phyloP scores from a whole-genome alignment of 192 early-diverging fungal genomes.

The Backusella psychrophila region DNA sequence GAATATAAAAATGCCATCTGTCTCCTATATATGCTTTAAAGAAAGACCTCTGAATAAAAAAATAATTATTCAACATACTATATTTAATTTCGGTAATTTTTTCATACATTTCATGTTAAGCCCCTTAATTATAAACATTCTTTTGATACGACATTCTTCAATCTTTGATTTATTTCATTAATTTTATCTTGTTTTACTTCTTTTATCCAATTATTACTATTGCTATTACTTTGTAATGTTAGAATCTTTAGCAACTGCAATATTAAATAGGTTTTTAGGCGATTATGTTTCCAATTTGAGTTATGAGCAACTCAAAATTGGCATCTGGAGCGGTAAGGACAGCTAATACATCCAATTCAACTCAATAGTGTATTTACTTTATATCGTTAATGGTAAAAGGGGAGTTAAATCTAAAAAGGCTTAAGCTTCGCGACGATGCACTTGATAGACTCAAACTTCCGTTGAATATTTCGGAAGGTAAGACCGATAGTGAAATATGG shows the following conservation, averaged over 20 bases:
- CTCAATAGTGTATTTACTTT: background rate
- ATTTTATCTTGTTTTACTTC: background rate
- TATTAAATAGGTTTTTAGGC: constrained; percentile 69
- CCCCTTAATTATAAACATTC: background rate
- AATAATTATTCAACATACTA: too few relatives aligned
- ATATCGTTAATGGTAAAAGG: constrained; percentile 41
- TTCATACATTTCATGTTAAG: background rate
- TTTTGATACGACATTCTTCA: background rate
- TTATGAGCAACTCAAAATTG: constrained; percentile 80
- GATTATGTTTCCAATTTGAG: constrained; percentile 84
- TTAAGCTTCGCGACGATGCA: constrained; percentile 72
- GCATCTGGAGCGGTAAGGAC: constrained; percentile 76
- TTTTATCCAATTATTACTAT: background rate
- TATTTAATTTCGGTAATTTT: too few relatives aligned
- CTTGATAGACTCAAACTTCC: constrained; percentile 83
- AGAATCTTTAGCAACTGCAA: constrained; percentile 58
- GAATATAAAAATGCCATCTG: background rate
- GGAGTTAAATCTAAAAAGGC: constrained; percentile 78
- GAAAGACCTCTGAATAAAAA: background rate
- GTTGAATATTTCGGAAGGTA: constrained; percentile 69
- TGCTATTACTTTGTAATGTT: constrained; percentile 41
- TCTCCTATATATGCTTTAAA: background rate
- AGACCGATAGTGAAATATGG: background rate
- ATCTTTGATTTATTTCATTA: background rate
- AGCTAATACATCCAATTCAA: background rate